A percentile compares a stretch with the other conserved stretches of the same genome.
These are phyloP conservation scores for Apiospora saccharicola DNA, from an alignment of 2,329 filamentous ascomycete genomes.

Conservation along the genomic window DNA sequence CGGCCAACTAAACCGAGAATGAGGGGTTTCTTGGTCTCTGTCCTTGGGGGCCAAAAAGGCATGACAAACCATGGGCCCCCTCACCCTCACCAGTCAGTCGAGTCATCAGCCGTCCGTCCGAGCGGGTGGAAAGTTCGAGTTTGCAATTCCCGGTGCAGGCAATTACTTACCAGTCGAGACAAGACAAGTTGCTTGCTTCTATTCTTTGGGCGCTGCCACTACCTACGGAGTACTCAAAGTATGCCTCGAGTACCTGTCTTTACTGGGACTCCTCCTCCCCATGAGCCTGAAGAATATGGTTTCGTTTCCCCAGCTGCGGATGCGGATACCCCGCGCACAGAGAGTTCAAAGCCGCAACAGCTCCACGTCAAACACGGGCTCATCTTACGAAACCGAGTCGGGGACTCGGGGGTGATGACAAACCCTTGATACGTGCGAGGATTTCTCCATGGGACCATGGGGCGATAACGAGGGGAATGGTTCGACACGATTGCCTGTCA, in stretches of 20 bases:
- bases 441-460: constrained; percentile 14
- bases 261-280: not conserved
- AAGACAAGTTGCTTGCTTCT: not conserved
- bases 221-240: not conserved
- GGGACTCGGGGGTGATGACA: not conserved
- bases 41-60: not conserved
- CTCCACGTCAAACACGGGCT: constrained; percentile 6
- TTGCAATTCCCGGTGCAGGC: not conserved
- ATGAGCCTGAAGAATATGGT: not conserved
- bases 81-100: not conserved
- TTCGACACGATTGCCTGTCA: not conserved
- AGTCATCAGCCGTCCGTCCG: not conserved
- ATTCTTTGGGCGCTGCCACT: not conserved
- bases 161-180: not conserved
- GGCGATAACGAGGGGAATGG: constrained; percentile 10
- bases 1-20: not conserved
- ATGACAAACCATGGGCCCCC: too few species aligned
- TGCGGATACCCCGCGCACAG: constrained; percentile 11
- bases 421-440: not conserved
- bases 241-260: constrained; percentile 1
- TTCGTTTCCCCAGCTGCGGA: constrained; percentile 11
- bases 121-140: not conserved
- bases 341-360: constrained; percentile 1
- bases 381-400: not conserved
- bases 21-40: not conserved